Evolutionary conservation across 305 asterid species (phyloP).

Genomic region (Solanum hybrid): DNA sequence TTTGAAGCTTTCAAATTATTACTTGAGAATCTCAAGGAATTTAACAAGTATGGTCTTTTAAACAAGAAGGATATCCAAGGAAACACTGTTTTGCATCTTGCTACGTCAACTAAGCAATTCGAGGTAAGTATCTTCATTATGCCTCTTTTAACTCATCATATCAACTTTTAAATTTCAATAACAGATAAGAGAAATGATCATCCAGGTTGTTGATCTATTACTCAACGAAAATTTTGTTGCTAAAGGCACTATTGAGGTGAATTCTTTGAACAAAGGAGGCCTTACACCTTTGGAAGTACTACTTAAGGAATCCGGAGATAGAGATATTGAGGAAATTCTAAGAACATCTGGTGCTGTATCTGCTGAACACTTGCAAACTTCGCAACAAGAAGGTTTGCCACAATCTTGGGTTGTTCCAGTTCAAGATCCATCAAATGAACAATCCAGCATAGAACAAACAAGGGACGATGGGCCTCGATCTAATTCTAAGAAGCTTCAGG

Average conservation of each 20-base stretch:
- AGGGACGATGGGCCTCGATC: background rate
- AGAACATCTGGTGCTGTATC: conserved; percentile 14
- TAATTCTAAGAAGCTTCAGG: conserved; percentile 15
- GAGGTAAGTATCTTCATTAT: conserved; percentile 27
- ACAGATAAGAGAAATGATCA: background rate
- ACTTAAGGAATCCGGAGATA: conserved; percentile 28
- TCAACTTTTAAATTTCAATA: background rate
- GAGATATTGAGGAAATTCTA: conserved; percentile 44
- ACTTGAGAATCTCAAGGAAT: conserved; percentile 7
- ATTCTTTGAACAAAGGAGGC: conserved; percentile 16
- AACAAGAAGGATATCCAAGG: conserved; percentile 28
- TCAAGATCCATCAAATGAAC: background rate
- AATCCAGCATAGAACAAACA: background rate
- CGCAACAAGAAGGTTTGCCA: background rate
- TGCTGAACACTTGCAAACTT: conserved; percentile 6
- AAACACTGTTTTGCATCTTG: conserved; percentile 45
- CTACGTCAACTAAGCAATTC: conserved; percentile 32
- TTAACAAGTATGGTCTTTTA: conserved; percentile 10
- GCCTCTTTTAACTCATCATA: background rate
- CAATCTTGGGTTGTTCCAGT: background rate
- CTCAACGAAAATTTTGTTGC: conserved; percentile 16
- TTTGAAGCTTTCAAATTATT: conserved; percentile 27
- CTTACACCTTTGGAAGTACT: conserved; percentile 20
- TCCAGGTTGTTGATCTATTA: conserved; percentile 34
- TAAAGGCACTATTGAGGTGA: conserved; percentile 28